These are phyloP conservation scores for Boletus sp. DNA, from an alignment of 1,284 basidiomycete genomes.

Conservation along the genomic window DNA sequence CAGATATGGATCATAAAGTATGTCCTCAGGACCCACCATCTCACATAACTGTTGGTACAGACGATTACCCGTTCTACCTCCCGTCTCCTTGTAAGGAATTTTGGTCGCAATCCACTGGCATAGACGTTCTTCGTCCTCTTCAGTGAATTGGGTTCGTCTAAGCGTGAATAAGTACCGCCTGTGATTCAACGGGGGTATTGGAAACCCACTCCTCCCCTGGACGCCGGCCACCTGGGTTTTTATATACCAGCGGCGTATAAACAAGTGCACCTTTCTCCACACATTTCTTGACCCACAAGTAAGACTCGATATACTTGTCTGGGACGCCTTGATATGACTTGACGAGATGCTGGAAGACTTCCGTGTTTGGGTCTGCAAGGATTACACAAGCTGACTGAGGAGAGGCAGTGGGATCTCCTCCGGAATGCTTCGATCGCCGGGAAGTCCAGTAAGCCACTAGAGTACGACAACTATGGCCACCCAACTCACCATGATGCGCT, in stretches of 20 bases:
- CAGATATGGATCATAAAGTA: background rate
- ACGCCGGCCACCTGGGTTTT: conserved; percentile 74
- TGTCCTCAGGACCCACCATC: conserved; percentile 34
- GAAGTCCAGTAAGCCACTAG: background rate
- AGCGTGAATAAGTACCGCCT: conserved; percentile 1
- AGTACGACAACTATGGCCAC: background rate
- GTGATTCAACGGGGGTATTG: background rate
- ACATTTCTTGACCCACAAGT: conserved; percentile 77
- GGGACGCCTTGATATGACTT: conserved; percentile 61
- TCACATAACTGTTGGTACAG: conserved; percentile 65
- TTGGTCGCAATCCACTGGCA: conserved; percentile 74
- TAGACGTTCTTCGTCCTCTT: conserved; percentile 65
- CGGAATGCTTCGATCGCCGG: conserved; percentile 56
- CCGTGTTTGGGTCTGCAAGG: conserved; percentile 70
- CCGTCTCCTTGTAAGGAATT: conserved; percentile 74
- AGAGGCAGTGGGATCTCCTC: conserved; percentile 66
- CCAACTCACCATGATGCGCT: conserved; percentile 61
- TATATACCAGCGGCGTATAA: conserved; percentile 71
- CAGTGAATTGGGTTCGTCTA: conserved; percentile 72
- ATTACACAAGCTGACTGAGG: conserved; percentile 66
- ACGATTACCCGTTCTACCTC: conserved; percentile 73
- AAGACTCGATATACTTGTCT: conserved; percentile 71
- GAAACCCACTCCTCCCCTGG: conserved; percentile 70
- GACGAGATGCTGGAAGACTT: conserved; percentile 65
- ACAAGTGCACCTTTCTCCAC: conserved; percentile 59